Evolutionary conservation across 1,284 basidiomycete genomes (phyloP).

Genomic region (Ceratobasidium sp.): DNA sequence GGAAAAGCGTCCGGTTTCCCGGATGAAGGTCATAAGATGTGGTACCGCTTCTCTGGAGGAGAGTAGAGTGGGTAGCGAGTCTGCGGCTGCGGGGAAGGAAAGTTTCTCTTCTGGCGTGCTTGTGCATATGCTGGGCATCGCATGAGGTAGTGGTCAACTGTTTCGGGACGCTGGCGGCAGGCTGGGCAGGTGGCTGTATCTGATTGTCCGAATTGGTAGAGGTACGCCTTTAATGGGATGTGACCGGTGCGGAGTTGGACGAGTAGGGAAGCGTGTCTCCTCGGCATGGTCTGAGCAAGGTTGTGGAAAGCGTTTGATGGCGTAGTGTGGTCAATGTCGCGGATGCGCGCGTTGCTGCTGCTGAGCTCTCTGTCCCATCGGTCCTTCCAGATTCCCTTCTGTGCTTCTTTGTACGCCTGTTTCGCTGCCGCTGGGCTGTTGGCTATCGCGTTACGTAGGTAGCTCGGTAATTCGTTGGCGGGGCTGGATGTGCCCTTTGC

Average conservation of each 20-base stretch:
- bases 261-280: not conserved
- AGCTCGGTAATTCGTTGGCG: slow-evolving; percentile 36
- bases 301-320: slow-evolving; percentile 2
- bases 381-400: too few relatives aligned
- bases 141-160: slow-evolving; percentile 9
- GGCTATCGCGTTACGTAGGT: slow-evolving; percentile 26
- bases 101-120: not conserved
- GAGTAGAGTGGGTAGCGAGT: not conserved
- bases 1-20: too few relatives aligned
- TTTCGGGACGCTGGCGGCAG: slow-evolving; percentile 1
- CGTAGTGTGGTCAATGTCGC: not conserved
- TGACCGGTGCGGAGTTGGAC: slow-evolving; percentile 10
- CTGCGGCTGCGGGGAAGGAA: not conserved
- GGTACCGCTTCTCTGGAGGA: not conserved
- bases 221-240: too few relatives aligned
- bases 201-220: not conserved
- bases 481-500: slow-evolving; percentile 5
- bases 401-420: too few relatives aligned
- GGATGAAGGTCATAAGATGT: slow-evolving; percentile 16
- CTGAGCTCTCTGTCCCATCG: not conserved
- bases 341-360: not conserved
- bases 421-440: not conserved
- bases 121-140: slow-evolving; percentile 4
- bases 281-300: not conserved
- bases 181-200: not conserved